Conservation (phyloP, 345 rosid species). For the Eucalyptus melliodora region DNA sequence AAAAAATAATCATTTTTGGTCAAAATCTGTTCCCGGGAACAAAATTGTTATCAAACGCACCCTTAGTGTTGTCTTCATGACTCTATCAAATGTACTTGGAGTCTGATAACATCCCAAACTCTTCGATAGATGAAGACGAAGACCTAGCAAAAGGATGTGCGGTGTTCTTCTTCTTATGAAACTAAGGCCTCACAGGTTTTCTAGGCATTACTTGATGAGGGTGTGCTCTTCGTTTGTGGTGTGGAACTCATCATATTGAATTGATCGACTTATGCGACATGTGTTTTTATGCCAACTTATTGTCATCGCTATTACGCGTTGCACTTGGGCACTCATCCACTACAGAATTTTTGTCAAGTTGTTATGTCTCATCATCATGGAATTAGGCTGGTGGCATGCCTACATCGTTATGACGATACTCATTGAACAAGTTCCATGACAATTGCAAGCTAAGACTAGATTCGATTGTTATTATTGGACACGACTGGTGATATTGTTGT, state of each 20-base stretch:
- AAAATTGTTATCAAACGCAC: no score
- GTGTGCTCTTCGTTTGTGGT: not conserved
- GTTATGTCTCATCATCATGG: not conserved
- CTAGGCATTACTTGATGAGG: not conserved
- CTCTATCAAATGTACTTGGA: not conserved
- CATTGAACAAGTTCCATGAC: not conserved
- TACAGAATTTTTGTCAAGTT: fast-evolving
- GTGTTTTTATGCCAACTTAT: not conserved
- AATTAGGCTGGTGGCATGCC: not conserved
- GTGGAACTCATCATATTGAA: not conserved
- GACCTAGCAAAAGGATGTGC: not conserved
- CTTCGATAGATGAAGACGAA: not conserved
- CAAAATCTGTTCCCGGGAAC: no score
- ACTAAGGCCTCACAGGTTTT: not conserved
- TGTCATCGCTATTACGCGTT: not conserved
- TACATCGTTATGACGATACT: not conserved
- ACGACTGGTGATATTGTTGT: not conserved
- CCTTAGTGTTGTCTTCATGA: not conserved
- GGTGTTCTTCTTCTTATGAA: not conserved
- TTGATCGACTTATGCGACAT: fast-evolving
- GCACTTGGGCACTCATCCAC: not conserved
- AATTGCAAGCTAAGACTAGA: not conserved
- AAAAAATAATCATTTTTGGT: no score
- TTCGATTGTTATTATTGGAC: not conserved
- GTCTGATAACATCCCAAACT: not conserved